Conservation (phyloP, 176 grass and related monocot species). For the Oryza coarctata region DNA sequence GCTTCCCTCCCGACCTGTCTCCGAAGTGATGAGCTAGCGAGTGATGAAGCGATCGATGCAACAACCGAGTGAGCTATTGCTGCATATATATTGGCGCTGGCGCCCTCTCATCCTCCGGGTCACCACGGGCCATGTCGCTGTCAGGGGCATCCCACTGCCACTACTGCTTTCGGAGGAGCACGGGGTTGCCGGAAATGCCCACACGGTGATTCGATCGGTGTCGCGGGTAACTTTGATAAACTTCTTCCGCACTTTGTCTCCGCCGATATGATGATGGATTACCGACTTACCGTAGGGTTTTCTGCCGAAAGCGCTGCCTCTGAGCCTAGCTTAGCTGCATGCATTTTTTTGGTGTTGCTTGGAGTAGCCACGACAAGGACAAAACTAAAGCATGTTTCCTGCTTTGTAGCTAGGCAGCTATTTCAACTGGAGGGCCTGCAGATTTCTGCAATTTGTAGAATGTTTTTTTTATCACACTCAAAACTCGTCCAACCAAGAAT, state of each 20-base stretch:
- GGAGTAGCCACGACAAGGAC: slow-evolving; percentile 57
- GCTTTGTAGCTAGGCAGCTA: neutral
- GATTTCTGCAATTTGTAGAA: neutral
- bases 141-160: slow-evolving; percentile 52
- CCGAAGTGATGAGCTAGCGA: neutral
- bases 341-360: slow-evolving; percentile 33
- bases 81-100: slow-evolving; percentile 38
- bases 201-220: slow-evolving; percentile 3
- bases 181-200: slow-evolving; percentile 36
- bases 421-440: neutral
- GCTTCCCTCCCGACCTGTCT: neutral
- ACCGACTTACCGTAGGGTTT: slow-evolving; percentile 49
- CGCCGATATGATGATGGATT: slow-evolving; percentile 48
- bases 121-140: slow-evolving; percentile 27
- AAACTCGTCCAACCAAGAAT: neutral
- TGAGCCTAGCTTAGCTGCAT: slow-evolving; percentile 25
- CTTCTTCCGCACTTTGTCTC: slow-evolving; percentile 14
- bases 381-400: slow-evolving; percentile 28
- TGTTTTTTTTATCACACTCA: neutral
- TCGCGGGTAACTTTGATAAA: slow-evolving; percentile 34
- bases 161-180: slow-evolving; percentile 16
- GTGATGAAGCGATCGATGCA: slow-evolving; percentile 34
- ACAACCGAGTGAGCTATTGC: slow-evolving; percentile 16
- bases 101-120: neutral
- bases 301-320: slow-evolving; percentile 56